phyloP scores from a whole-genome alignment of 495 filamentous ascomycete genomes.

The Penicillium argentinense region DNA sequence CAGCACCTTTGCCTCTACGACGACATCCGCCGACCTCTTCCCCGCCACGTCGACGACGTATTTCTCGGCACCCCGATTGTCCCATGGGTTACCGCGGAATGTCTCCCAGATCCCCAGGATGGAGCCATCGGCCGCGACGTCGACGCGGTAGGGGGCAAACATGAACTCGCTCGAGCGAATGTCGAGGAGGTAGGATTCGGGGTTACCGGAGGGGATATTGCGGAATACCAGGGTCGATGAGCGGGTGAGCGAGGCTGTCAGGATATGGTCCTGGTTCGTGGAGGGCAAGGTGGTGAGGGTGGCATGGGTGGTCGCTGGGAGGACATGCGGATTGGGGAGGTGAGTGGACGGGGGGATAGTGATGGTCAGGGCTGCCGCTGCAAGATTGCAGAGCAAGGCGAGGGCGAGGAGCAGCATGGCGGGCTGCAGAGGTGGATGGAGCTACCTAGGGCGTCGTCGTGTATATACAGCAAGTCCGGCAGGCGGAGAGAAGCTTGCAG shows the following conservation, averaged over 20 bases:
- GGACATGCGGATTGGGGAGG: slow-evolving; percentile 40
- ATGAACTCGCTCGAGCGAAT: slow-evolving; percentile 68
- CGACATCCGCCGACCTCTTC: slow-evolving; percentile 25
- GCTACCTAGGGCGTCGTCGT: too few relatives aligned
- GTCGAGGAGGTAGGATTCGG: slow-evolving; percentile 75
- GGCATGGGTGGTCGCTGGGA: slow-evolving; percentile 52
- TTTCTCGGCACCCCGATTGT: slow-evolving; percentile 69
- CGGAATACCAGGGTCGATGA: slow-evolving; percentile 71
- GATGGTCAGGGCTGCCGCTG: slow-evolving; percentile 34
- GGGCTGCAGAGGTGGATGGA: too few relatives aligned
- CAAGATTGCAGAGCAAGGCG: slow-evolving; percentile 12
- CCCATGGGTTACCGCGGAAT: slow-evolving; percentile 84
- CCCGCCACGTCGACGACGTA: slow-evolving; percentile 26
- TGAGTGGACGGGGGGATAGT: slow-evolving; percentile 48
- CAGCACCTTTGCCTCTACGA: slow-evolving; percentile 60
- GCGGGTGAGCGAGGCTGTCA: slow-evolving; percentile 60
- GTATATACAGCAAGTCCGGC: too few relatives aligned
- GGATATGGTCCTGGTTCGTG: slow-evolving; percentile 48
- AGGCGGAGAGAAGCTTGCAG: background rate
- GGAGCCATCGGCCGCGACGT: slow-evolving; percentile 54
- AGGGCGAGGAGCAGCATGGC: slow-evolving; percentile 8
- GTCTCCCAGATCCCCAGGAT: slow-evolving; percentile 74
- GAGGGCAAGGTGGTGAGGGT: slow-evolving; percentile 73
- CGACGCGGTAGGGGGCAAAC: slow-evolving; percentile 75
- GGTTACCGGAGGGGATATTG: slow-evolving; percentile 39